Conservation (phyloP, 495 filamentous ascomycete genomes). For the Aspergillus haitiensis region DNA sequence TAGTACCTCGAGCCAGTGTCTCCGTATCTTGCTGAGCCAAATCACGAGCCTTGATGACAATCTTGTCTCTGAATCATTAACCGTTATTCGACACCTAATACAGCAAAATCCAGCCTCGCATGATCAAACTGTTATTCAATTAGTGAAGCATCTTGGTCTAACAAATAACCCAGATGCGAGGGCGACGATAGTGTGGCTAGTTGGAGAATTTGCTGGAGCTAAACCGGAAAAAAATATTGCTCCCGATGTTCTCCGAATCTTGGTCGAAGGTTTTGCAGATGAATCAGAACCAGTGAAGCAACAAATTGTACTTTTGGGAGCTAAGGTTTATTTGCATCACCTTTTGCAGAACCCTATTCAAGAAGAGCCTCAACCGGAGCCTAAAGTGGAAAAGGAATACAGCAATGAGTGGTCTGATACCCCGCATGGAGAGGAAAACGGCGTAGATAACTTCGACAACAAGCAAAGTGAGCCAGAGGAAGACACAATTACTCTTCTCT, state of each 20-base stretch:
- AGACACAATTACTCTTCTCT: constrained; percentile 70
- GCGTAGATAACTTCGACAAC: constrained; percentile 31
- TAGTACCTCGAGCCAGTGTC: constrained; percentile 68
- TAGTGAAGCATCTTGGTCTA: constrained; percentile 89
- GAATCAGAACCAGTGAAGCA: constrained; percentile 84
- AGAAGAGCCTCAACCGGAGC: constrained; percentile 24
- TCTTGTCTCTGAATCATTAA: constrained; percentile 85
- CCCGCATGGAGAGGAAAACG: constrained; percentile 35
- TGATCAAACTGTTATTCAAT: constrained; percentile 73
- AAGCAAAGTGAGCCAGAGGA: constrained; percentile 25
- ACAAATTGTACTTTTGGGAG: constrained; percentile 87
- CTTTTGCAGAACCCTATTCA: constrained; percentile 58
- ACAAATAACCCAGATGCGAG: constrained; percentile 81
- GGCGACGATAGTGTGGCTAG: constrained; percentile 94
- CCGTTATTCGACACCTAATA: constrained; percentile 92
- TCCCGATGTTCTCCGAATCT: constrained; percentile 85
- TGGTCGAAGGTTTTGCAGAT: constrained; percentile 78
- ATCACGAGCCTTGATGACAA: constrained; percentile 82
- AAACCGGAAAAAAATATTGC: constrained; percentile 84
- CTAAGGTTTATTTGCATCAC: constrained; percentile 91
- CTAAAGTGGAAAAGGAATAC: constrained; percentile 25
- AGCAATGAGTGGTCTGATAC: constrained; percentile 46
- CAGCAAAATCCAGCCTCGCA: constrained; percentile 83
- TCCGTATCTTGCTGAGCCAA: constrained; percentile 77
- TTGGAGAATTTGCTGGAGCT: constrained; percentile 85